A percentile compares a stretch with the other conserved stretches of the same genome.
Evolutionary conservation across 169 alveolate genomes (phyloP).

Genomic region (Plasmodium yoelii): DNA sequence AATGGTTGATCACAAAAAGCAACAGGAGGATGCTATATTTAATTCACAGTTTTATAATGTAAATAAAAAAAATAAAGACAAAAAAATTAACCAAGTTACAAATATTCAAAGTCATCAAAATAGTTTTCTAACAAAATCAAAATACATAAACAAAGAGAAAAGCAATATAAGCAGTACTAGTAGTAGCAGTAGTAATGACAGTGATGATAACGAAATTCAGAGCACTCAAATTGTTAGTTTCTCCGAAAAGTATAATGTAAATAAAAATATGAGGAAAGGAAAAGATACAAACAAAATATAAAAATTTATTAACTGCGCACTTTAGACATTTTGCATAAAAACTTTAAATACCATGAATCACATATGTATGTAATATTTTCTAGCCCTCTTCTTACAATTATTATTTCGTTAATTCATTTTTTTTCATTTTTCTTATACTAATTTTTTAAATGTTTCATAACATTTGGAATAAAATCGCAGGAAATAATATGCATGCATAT

Average conservation of each 20-base stretch:
- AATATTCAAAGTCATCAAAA: no score
- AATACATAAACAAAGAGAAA: background rate
- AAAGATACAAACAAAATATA: no score
- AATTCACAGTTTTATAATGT: slow-evolving; percentile 49
- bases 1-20: slow-evolving; percentile 19
- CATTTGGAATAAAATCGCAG: no score
- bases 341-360: no score
- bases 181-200: slow-evolving; percentile 3
- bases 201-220: slow-evolving; percentile 9
- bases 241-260: slow-evolving; percentile 19
- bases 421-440: no score
- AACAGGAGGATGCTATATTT: slow-evolving; percentile 39
- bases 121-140: background rate
- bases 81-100: background rate
- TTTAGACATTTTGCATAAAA: no score
- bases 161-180: slow-evolving; percentile 3
- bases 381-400: no score
- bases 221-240: slow-evolving; percentile 44
- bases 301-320: no score
- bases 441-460: no score
- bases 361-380: no score
- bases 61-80: slow-evolving; percentile 25
- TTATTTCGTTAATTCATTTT: no score
- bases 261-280: slow-evolving; percentile 3
- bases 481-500: background rate